Evolutionary conservation across 352 stramenopile species (phyloP).

Genomic region (Saprolegnia parasitica): DNA sequence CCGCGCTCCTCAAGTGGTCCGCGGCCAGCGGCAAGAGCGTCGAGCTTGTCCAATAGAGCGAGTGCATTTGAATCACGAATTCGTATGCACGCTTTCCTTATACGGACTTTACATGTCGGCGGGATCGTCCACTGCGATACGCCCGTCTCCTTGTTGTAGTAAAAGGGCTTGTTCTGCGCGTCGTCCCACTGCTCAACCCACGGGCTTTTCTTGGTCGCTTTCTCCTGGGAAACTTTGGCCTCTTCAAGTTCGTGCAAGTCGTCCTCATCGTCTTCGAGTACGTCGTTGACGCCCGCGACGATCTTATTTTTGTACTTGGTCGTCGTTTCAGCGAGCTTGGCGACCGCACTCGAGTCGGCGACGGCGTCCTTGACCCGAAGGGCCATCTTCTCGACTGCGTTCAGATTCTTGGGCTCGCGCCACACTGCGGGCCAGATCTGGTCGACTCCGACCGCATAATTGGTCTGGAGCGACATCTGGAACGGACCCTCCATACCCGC

Average conservation of each 20-base stretch:
- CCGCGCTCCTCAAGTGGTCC: conserved; percentile 86
- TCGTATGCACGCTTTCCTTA: background rate
- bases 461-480: conserved; percentile 76
- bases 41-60: conserved; percentile 52
- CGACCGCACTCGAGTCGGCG: conserved; percentile 47
- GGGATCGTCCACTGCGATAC: conserved; percentile 80
- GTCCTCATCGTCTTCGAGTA: conserved; percentile 59
- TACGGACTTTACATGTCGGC: conserved; percentile 41
- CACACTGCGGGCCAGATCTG: conserved; percentile 78
- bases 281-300: conserved; percentile 58
- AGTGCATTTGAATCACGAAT: too few species aligned
- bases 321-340: conserved; percentile 63
- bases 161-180: conserved; percentile 67
- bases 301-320: conserved; percentile 65
- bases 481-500: conserved; percentile 89
- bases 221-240: conserved; percentile 35
- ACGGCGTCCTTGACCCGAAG: conserved; percentile 61
- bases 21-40: conserved; percentile 84
- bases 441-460: conserved; percentile 69
- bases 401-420: conserved; percentile 44
- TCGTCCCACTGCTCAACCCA: conserved; percentile 85
- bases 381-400: conserved; percentile 43
- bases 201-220: conserved; percentile 28
- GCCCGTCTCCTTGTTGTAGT: conserved; percentile 84
- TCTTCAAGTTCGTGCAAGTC: conserved; percentile 46